Evolutionary conservation across 2,329 filamentous ascomycete genomes (phyloP), one percentile per base, ranked within the genome.

Genomic region (Aspergillus thermomutatus): DNA sequence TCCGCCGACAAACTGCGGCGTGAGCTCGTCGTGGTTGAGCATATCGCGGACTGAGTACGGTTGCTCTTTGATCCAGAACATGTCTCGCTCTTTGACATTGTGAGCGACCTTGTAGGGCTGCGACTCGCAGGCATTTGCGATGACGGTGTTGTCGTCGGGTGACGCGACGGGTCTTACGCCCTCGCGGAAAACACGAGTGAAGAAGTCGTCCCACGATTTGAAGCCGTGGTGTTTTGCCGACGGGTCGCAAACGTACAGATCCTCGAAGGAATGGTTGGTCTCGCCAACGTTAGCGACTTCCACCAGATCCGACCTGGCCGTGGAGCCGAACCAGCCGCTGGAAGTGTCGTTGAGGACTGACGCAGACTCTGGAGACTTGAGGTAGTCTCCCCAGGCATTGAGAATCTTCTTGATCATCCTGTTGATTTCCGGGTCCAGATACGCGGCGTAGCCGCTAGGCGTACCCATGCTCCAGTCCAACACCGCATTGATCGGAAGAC

Each of bases 131-230:
- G 83, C 80, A 67, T 88, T 89, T 50, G 76, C 80, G 54, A 90
- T 82, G 23, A 84, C 74, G 31, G 66, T 71, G 56, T 78, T 72
- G 9, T 72, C 62, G 0, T 65, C 59, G 59, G 89, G 79, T 0
- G 84, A 75, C 0, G 82, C 83, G 1, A 89, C 75, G 0, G 87
- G 87, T 0, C 87, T 81, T 1, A 83, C 78, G 0, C 72, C 73
- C 3, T 82, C 78, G 8, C 73, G 77, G 54, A 89, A 79, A 4
- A 75, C 55, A 5, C 87, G 80, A 0, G 84, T 88, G 73, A 90
- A 90, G 74, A 89, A 90, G 65, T 84, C 76, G 57, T 90, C 87
- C 87, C 87, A 90, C 0, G 84, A 88, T 55, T 78, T 82, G 75
- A 78, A 90, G 25, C 86, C 85, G 60, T 64, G 63, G 34, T 72